These are phyloP conservation scores for Annulohypoxylon nitens DNA, from an alignment of 495 filamentous ascomycete genomes.

Conservation along the genomic window DNA sequence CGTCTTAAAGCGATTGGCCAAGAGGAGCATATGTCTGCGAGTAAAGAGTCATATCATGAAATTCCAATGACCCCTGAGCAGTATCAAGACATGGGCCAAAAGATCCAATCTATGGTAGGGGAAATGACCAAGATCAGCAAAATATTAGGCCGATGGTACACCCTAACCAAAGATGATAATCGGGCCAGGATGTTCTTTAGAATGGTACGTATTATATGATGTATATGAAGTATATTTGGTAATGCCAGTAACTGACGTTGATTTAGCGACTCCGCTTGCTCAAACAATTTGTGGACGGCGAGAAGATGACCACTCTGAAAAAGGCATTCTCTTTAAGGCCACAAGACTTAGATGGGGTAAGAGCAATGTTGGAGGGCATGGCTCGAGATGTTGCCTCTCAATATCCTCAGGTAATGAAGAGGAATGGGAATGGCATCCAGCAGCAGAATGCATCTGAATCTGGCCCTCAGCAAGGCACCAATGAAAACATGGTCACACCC, in stretches of 20 bases:
- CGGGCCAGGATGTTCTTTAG: slow-evolving; percentile 62
- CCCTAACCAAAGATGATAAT: slow-evolving; percentile 56
- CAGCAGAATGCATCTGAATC: slow-evolving; percentile 38
- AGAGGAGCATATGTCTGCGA: slow-evolving; percentile 48
- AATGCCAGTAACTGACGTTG: slow-evolving; percentile 15
- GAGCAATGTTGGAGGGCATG: slow-evolving; percentile 60
- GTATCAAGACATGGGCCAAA: slow-evolving; percentile 51
- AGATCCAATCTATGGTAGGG: slow-evolving; percentile 48
- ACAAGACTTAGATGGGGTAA: slow-evolving; percentile 66
- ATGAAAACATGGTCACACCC: slow-evolving; percentile 41
- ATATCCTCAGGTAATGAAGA: slow-evolving; percentile 40
- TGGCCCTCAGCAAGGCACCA: slow-evolving; percentile 34
- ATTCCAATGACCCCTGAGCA: slow-evolving; percentile 58
- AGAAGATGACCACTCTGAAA: slow-evolving; percentile 63
- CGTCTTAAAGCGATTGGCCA: slow-evolving; percentile 52
- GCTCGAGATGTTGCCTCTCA: slow-evolving; percentile 47
- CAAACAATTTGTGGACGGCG: slow-evolving; percentile 69
- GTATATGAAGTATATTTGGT: slow-evolving; percentile 33
- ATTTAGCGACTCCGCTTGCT: slow-evolving; percentile 67
- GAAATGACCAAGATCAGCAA: slow-evolving; percentile 56
- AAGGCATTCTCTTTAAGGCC: slow-evolving; percentile 70
- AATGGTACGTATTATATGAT: slow-evolving; percentile 54
- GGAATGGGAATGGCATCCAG: slow-evolving; percentile 30
- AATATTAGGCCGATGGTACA: slow-evolving; percentile 58
- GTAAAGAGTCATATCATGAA: slow-evolving; percentile 49